Conservation (phyloP, 371 early-diverging fungal species). For the Haplosporangium sp. region DNA sequence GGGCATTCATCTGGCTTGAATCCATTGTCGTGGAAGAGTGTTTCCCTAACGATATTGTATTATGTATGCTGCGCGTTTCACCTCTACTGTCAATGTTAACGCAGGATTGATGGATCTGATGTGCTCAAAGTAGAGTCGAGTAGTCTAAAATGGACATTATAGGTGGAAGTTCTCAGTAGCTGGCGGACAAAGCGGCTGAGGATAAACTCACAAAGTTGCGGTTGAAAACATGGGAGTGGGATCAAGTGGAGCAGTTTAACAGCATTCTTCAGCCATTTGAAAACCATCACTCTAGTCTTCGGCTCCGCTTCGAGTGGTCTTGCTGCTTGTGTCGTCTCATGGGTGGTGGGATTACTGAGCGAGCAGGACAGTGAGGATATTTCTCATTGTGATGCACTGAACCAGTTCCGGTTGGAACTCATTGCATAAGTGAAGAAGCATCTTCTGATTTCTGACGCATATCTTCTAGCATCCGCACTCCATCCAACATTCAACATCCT, state of each 20-base stretch:
- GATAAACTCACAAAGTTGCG: background rate
- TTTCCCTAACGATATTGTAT: too few species aligned
- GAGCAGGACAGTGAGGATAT: background rate
- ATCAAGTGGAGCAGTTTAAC: background rate
- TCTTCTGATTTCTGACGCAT: background rate
- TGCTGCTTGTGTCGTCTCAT: conserved; percentile 7
- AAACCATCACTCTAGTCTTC: conserved; percentile 12
- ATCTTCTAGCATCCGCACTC: background rate
- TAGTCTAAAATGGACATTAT: too few species aligned
- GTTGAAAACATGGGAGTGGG: conserved; percentile 1
- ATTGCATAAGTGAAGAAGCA: background rate
- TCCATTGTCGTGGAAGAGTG: too few species aligned
- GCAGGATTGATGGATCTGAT: too few species aligned
- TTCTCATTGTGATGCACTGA: background rate
- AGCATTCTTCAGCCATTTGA: conserved; percentile 7
- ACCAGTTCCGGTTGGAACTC: background rate
- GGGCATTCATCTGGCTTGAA: too few species aligned
- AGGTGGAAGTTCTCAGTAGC: too few species aligned
- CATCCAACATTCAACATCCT: conserved; percentile 5
- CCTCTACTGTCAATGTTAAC: too few species aligned
- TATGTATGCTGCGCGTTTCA: too few species aligned
- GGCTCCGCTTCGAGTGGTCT: conserved; percentile 5
- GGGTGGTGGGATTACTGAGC: background rate
- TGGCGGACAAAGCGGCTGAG: too few species aligned
- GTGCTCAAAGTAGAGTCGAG: too few species aligned